These are phyloP conservation scores for Phialophora chinensis DNA, from an alignment of 2,329 filamentous ascomycete species.

Conservation along the genomic window DNA sequence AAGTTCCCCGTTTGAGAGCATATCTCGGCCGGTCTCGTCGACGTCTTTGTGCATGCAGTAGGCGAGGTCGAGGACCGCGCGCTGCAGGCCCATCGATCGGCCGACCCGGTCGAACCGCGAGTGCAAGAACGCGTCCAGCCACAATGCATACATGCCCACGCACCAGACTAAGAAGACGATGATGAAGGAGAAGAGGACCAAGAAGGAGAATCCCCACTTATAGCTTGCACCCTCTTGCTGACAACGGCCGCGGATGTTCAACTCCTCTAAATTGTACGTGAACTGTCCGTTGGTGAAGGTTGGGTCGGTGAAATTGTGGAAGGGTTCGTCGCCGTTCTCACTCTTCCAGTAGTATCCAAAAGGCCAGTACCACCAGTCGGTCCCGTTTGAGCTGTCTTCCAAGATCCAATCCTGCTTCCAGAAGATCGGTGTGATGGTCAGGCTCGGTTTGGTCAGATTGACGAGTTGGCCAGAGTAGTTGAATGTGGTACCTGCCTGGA, in stretches of 20 bases:
- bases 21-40: constrained; percentile 19
- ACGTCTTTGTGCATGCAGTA: constrained; percentile 28
- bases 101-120: constrained; percentile 41
- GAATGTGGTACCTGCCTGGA: constrained; percentile 22
- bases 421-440: constrained; percentile 26
- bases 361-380: constrained; percentile 13
- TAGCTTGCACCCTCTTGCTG: constrained; percentile 41
- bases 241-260: constrained; percentile 26
- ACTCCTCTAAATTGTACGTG: constrained; percentile 15
- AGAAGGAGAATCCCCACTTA: constrained; percentile 48
- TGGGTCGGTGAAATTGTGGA: constrained; percentile 15
- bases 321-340: constrained; percentile 8
- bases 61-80: constrained; percentile 37
- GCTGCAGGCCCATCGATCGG: constrained; percentile 43
- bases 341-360: constrained; percentile 19
- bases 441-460: constrained; percentile 14
- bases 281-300: constrained; percentile 24
- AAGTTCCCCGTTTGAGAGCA: constrained; percentile 23
- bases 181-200: constrained; percentile 44
- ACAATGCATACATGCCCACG: constrained; percentile 45
- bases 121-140: constrained; percentile 44
- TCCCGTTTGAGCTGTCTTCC: not conserved
- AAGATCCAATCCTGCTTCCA: constrained; percentile 22
- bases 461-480: constrained; percentile 25
- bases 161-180: constrained; percentile 44